Base-by-base conservation (phyloP, 768 basidiomycete species). In the Termitomyces sp. region DNA sequence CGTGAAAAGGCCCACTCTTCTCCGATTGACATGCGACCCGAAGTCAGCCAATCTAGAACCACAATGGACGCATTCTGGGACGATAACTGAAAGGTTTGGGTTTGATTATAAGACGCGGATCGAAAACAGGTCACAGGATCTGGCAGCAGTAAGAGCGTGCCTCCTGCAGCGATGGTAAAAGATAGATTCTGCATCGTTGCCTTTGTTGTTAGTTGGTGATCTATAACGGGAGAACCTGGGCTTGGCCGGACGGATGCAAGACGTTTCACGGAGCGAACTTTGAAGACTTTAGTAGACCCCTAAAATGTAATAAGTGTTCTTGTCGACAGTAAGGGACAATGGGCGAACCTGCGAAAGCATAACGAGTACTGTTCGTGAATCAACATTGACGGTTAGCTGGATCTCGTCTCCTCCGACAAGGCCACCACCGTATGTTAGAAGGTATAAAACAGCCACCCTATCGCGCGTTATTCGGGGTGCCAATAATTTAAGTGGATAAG, bases 231-330 rank as follows among this genome's bases (percentile, higher is more conserved):
- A 59, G 56, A 48, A 40, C 31, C 32, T 38, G 15, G 42, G 31
- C 43, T 58, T 59, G 63, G 60, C 31, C 29, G 56, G 51, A 75
- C 73, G 49, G 79, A 76, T 32, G 88, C 84, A 34, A 81, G 77
- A 42, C 86, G 80, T 61, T 80, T 78, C n/a, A 84, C 86, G 8
- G 79, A 73, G 29, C 94, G 85, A 20, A 80, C 77, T 74, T 94
- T 96, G 80, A 96, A 98, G 20, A 98, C 90, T 72, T 98, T 98
- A 10, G 96, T 98, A 4, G 90, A 92, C 37, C 94, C 92, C 94
- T 95, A 66, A 56, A 45, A 20, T 59, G 11, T 36, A 3, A 31
- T 25, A 51, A 45, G 25, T 56, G 43, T 50, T 51, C 29, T 29
- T 34, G 11, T n/a, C 15, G 14, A 4, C 56, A 63, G 34, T 1